Base-by-base conservation (phyloP, 1,284 basidiomycete species). In the Anthracocystis panici-leucophaei region DNA sequence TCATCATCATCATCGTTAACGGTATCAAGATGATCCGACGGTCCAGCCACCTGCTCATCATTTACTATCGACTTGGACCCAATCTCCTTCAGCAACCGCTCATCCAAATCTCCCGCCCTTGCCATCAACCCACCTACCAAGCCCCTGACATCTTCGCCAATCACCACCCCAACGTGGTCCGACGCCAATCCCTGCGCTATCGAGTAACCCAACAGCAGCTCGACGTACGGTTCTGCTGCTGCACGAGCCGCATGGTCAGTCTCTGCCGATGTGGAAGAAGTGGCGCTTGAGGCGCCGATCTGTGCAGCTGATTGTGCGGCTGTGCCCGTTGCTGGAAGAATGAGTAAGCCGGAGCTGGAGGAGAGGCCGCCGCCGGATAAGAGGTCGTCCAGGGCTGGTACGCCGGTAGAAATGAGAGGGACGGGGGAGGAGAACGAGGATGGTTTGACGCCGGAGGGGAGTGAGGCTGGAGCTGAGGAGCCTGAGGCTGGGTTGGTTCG, bases 371-470 rank as follows among this genome's bases (percentile, higher is more conserved):
- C 73, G 27, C 93, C 94, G 64, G 94, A 94, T 35, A 98, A 89
- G 64, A 98, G 89, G 83, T 99, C 97, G 86, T 99, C 96, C n/a
- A 99, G 88, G 5, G 95, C 94, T 14, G 94, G 90, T 6, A 98
- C 91, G 2, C 96, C 97, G 4, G 93, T 93, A 0, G 94, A 95
- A 20, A 92, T 89, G 67, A 93, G 87, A 41, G 88, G 85, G 0
- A 91, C 90, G 11, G 89, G 88, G 14, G 89, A 87, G 1, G 91
- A 89, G 38, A 89, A 89, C 6, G 91, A 89, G 4, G 90, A 92
- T 16, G 88, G 81, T 21, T 90, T 90, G 29, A 92, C 91, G 8
- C 92, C 93, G 5, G 68, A 46, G 3, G 88, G 86, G 5, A 68
- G 86, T 70, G 38, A 86, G 59, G 75, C 87, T 85, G 78, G 88